Conservation (phyloP, 2,329 filamentous ascomycete genomes). For the Pseudogymnoascus sp. region DNA sequence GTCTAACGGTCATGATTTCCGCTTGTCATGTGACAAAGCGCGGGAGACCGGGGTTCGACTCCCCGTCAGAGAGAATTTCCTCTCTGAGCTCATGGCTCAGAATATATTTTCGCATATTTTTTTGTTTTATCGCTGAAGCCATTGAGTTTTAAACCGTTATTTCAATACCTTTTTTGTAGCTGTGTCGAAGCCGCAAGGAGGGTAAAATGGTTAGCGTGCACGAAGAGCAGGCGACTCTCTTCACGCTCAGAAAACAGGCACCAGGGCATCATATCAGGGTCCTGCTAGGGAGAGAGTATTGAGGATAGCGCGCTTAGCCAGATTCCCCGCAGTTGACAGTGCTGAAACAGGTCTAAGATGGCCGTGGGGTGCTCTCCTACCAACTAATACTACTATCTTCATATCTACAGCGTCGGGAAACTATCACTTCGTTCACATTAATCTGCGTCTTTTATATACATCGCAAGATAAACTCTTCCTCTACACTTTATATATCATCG, state of each 20-base stretch:
- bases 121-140: not conserved
- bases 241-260: not conserved
- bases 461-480: not conserved
- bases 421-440: not conserved
- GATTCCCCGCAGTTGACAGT: not conserved
- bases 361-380: not conserved
- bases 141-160: no score
- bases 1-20: constrained; percentile 27
- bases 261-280: not conserved
- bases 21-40: constrained; percentile 22
- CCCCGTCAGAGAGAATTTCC: constrained; percentile 16
- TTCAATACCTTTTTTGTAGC: not conserved
- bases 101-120: not conserved
- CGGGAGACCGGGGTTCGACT: constrained; percentile 20
- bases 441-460: not conserved
- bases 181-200: not conserved
- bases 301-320: not conserved
- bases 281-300: not conserved
- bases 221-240: not conserved
- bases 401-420: not conserved
- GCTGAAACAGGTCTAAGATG: not conserved
- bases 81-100: constrained; percentile 12
- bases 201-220: no score
- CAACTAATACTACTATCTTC: not conserved
- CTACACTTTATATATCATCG: not conserved